phyloP scores from a whole-genome alignment of 164 flowering plant genomes.

The Malania oleifera region DNA sequence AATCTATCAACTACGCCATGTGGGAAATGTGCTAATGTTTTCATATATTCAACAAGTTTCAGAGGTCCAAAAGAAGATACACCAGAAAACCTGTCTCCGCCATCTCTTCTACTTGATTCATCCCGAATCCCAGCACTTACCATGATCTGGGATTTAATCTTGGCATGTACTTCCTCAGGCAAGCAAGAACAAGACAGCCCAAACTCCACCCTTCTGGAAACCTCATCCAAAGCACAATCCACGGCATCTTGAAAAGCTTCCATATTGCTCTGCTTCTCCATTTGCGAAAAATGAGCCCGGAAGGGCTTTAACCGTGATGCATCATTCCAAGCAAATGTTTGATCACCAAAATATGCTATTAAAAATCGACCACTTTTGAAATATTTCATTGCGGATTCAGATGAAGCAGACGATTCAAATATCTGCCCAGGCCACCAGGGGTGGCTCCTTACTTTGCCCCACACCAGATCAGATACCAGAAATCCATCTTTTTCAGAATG shows the following conservation, averaged over 20 bases:
- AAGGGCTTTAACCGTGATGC: constrained; percentile 58
- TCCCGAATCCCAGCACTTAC: constrained; percentile 55
- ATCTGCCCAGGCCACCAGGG: constrained; percentile 99
- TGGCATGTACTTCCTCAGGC: constrained; percentile 29
- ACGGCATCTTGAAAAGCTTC: constrained; percentile 56
- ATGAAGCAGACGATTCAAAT: constrained; percentile 51
- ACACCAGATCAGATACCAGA: constrained; percentile 54
- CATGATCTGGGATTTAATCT: constrained; percentile 42
- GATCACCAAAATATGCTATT: constrained; percentile 81
- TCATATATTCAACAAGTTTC: constrained; percentile 39
- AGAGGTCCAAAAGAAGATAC: constrained; percentile 52
- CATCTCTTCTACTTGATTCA: constrained; percentile 37
- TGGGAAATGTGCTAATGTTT: constrained; percentile 39
- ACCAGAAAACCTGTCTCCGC: constrained; percentile 36
- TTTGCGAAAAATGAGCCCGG: constrained; percentile 34
- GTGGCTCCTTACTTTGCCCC: constrained; percentile 89
- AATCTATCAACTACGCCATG: constrained; percentile 34
- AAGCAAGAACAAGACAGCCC: constrained; percentile 69
- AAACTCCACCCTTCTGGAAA: constrained; percentile 59
- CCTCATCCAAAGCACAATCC: constrained; percentile 69
- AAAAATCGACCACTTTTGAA: constrained; percentile 38
- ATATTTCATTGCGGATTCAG: constrained; percentile 52
- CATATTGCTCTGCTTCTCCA: constrained; percentile 55
- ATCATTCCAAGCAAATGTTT: constrained; percentile 84
- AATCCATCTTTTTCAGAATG: constrained; percentile 7